Conservation (phyloP, 805 yeast genomes). For the Hanseniaspora meyeri region DNA sequence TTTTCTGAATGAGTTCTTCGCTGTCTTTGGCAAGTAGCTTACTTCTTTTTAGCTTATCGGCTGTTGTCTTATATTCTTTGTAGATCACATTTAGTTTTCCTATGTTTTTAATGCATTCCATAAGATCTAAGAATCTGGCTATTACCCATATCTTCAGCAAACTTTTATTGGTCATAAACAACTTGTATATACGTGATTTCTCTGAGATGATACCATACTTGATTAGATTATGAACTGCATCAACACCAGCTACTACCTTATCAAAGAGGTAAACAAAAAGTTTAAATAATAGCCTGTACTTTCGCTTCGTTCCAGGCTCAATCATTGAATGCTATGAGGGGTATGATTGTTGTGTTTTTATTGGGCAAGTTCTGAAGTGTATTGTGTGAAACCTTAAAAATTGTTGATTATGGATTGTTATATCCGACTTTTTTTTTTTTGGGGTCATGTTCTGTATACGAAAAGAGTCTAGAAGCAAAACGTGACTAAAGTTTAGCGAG, state of each 20-base stretch:
- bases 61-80: not conserved
- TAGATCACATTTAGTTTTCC: not conserved
- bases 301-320: not conserved
- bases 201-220: constrained; percentile 1
- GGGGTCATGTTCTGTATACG: too few relatives aligned
- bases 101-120: not conserved
- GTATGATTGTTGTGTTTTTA: not conserved
- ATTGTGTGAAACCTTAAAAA: not conserved
- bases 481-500: not conserved
- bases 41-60: not conserved
- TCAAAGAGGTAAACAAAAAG: not conserved
- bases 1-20: not conserved
- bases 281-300: not conserved
- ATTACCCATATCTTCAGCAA: not conserved
- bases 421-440: not conserved
- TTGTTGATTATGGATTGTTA: not conserved
- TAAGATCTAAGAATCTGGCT: not conserved
- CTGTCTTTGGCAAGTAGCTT: not conserved
- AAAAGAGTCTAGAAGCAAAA: too few relatives aligned
- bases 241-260: not conserved
- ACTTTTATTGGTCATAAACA: not conserved
- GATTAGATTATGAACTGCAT: not conserved
- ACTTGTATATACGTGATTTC: not conserved
- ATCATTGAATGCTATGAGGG: not conserved
- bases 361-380: not conserved